Evolutionary conservation across 2,329 filamentous ascomycete species (phyloP), one percentile per base, ranked within the genome.

Genomic region (Cladosporium sp.): DNA sequence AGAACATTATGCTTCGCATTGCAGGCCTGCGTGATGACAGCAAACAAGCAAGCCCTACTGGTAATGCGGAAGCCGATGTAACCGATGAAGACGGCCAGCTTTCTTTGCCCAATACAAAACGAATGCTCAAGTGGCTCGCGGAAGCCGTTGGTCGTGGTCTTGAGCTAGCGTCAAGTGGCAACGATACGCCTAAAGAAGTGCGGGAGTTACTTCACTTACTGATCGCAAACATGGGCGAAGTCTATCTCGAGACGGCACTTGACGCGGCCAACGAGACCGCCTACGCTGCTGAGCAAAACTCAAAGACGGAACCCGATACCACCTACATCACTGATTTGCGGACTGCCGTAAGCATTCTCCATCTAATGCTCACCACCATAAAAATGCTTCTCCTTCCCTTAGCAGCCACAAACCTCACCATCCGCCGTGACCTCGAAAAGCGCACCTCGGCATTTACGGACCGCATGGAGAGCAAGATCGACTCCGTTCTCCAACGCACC

Each of bases 101-200:
- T 22, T 92, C 85, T 60, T 77, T 95, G 4, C 77, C 83, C n/a
- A 90, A 87, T 67, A 89, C 91, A n/a, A 97, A 97, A 72, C 82
- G 93, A 53, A 98, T 98, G 91, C 80, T 98, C 55, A 95, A 89
- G 67, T 98, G 93, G 93, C 76, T 98, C 38, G 93, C 93, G 2
- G 93, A 98, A 74, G 90, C 89, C 57, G 92, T 98, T 19, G 87
- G 93, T 37, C 80, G 93, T 58, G 89, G 90, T 0, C 77, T 98
- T 9, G 93, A 98, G 69, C 77, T 98, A n/a, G 90, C 88, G 19
- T 86, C 88, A 19, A 63, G 64, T 22, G 84, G 85, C 48, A 86
- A 80, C 53, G 93, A 98, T 61, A 96, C 90, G 4, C 89, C 93
- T 13, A 97, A 95, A 69, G 93, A 98, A 68, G 89, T 97, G 52